Conservation (phyloP, 176 grass and related monocot species). For the Lolium perenne region DNA sequence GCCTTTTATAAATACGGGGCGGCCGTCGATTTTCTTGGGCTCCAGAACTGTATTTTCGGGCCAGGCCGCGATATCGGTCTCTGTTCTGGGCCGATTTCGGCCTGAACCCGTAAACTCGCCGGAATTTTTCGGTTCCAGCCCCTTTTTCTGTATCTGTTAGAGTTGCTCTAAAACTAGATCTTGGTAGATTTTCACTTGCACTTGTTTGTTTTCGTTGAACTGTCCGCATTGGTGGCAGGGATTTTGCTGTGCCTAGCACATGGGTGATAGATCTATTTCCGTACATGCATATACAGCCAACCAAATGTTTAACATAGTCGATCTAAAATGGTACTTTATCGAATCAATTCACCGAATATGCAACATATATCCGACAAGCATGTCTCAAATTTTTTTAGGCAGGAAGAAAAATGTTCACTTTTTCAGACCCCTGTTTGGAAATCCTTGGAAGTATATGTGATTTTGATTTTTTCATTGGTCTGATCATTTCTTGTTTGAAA, state of each 20-base stretch:
- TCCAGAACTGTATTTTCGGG: no score
- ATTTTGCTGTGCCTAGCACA: not conserved
- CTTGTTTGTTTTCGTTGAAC: not conserved
- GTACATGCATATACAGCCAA: not conserved
- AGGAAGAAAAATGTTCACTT: constrained; percentile 12
- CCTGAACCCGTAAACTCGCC: no score
- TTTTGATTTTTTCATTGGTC: constrained; percentile 19
- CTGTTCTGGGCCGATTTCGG: no score
- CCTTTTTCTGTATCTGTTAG: no score
- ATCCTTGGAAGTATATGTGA: constrained; percentile 10
- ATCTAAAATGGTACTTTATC: not conserved
- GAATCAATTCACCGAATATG: not conserved
- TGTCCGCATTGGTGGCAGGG: not conserved
- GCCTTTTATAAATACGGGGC: no score
- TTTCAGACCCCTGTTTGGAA: not conserved
- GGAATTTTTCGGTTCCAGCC: no score
- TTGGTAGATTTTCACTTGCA: constrained; percentile 1
- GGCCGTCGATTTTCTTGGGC: no score
- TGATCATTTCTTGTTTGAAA: constrained; percentile 37
- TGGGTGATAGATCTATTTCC: not conserved
- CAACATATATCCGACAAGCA: constrained; percentile 4
- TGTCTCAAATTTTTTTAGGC: constrained; percentile 2
- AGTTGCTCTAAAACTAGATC: not conserved
- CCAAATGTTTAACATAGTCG: not conserved
- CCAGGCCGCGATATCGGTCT: no score